Conservation (phyloP, 257 asterid species). For the Lithospermum erythrorhizon region DNA sequence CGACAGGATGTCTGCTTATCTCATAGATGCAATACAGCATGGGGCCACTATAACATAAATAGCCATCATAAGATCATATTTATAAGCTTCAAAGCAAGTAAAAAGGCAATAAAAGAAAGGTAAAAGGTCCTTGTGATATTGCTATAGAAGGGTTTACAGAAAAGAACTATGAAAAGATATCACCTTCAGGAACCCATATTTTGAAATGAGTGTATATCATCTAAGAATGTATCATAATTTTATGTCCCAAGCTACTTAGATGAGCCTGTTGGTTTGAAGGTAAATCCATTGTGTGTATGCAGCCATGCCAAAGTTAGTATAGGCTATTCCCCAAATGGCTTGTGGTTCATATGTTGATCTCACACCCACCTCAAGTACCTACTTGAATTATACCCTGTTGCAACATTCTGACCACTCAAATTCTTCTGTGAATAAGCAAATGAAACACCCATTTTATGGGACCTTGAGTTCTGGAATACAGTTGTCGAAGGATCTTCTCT, state of each 20-base stretch:
- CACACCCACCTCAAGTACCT: constrained; percentile 77
- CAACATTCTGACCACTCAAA: constrained; percentile 50
- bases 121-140: not conserved
- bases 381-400: no score
- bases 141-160: not conserved
- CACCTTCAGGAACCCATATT: constrained; percentile 46
- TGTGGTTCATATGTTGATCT: no score
- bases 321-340: no score
- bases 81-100: not conserved
- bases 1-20: not conserved
- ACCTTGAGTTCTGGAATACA: constrained; percentile 56
- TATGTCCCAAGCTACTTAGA: no score
- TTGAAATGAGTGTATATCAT: no score
- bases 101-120: not conserved
- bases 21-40: no score
- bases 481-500: constrained; percentile 47
- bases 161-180: constrained; percentile 16
- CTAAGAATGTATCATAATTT: no score
- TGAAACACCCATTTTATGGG: constrained; percentile 81
- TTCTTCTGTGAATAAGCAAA: constrained; percentile 67
- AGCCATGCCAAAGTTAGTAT: no score
- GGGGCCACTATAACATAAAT: not conserved
- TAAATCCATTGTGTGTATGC: no score
- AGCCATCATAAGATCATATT: not conserved
- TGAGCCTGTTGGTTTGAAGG: no score